Evolutionary conservation across 495 filamentous ascomycete species (phyloP), one percentile per base, ranked within the genome.

Genomic region (Aspergillus funiculosus): DNA sequence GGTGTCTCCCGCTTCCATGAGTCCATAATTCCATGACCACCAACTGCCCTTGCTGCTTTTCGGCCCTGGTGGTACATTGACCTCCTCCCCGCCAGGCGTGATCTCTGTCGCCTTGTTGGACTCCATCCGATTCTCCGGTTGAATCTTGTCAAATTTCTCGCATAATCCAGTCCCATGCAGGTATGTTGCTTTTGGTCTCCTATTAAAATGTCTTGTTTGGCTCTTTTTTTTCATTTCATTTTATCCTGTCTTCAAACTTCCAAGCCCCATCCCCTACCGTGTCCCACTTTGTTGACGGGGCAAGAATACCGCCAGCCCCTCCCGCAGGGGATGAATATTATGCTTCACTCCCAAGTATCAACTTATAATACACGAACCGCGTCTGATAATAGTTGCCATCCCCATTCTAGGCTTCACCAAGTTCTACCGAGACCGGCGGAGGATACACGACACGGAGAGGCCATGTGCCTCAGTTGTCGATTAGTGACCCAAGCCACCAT

Each of bases 401-500:
- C 21, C 15, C 14, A 27, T 28, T 48, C 11, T 37, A 80, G 77
- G 69, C 77, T 69, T 67, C 77, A 60, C 66, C 68, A 45, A 71
- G 67, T 56, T 58, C 71, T 61, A 66, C 71, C 59, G 76, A 77
- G 61, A 67, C 73, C 61, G 67, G 72, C 53, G 71, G 68, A 66
- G 68, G 68, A 61, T 71, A 74, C 58, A 62, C 75, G 56, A 65
- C 68, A 41, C 67, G 77, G 46, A 70, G 76, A 67, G 82, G 80
- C 50, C 83, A 86, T 69, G 71, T 64, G 35, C 71, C 83, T 46
- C 74, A 82, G 50, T 63, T 85, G 46, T 86, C 83, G 48, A 86
- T 87, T 54, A 84, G 82, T 65, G 83, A 87, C 57, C 79, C 84
- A 52, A 87, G 79, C 64, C 91, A 97, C 72, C 92, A 98, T 79